Conservation (phyloP, 2,329 filamentous ascomycete genomes). For the Dactylellina parvicollis region DNA sequence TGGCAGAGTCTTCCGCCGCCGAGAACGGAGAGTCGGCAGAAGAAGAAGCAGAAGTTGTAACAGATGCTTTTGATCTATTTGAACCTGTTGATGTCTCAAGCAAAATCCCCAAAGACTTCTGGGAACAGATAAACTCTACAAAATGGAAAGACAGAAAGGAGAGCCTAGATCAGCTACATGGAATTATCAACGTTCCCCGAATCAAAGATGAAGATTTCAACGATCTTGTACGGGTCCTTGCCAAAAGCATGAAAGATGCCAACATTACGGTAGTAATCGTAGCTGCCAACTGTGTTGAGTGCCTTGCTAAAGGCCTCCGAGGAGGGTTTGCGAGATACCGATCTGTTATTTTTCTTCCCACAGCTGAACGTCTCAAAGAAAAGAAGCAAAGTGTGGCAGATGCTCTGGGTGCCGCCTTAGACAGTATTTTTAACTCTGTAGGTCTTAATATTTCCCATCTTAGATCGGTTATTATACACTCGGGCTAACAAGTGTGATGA, state of each 20-base stretch:
- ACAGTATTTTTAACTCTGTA: constrained; percentile 71
- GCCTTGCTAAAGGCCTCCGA: constrained; percentile 84
- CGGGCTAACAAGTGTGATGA: constrained; percentile 63
- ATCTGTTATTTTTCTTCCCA: constrained; percentile 80
- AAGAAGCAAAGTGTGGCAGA: constrained; percentile 92
- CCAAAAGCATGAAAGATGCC: constrained; percentile 98
- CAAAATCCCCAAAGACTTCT: constrained; percentile 82
- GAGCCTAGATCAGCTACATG: constrained; percentile 81
- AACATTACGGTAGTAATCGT: constrained; percentile 94
- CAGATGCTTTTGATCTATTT: constrained; percentile 82
- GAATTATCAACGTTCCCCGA: constrained; percentile 80
- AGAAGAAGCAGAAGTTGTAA: constrained; percentile 72
- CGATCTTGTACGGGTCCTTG: constrained; percentile 82
- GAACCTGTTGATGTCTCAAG: constrained; percentile 87
- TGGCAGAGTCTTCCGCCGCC: constrained; percentile 73
- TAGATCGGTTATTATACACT: background rate
- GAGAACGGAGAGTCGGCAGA: constrained; percentile 69
- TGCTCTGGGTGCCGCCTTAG: constrained; percentile 84
- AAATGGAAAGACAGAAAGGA: constrained; percentile 99
- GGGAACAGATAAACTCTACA: constrained; percentile 83
- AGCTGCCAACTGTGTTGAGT: constrained; percentile 90
- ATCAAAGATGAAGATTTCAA: constrained; percentile 92
- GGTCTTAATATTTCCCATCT: constrained; percentile 5
- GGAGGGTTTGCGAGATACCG: constrained; percentile 83
- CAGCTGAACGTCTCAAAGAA: constrained; percentile 95